Evolutionary conservation across 140 eudicot genomes (phyloP), one percentile per base, ranked within the genome.

Genomic region (Erigeron philadelphicus): DNA sequence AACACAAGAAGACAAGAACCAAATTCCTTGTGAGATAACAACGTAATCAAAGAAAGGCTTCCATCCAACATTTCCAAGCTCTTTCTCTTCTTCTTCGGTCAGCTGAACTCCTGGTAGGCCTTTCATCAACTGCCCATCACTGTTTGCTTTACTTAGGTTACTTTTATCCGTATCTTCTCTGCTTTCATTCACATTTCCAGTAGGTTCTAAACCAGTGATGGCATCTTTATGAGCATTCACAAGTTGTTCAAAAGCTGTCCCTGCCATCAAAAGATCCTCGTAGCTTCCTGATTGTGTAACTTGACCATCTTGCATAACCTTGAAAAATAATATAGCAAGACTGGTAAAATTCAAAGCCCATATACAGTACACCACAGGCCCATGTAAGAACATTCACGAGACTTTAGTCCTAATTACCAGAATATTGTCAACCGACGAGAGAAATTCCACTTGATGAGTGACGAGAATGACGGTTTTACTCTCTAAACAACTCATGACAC

Each of bases 1-100:
- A 12, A 79, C 56, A 65, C 64, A 63, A 0, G 31, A 74, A 59
- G 41, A 61, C 48, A 78, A 58, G 31, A n/a, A 72, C 38, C 42
- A 16, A 11, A 55, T 60, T 58, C 95, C 90, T 62, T 90, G 76
- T 9, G 95, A 83, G 62, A 87, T 67, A 60, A 53, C 18, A 10
- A 87, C 13, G 68, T 90, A 90, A 74, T 90, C 90, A 23, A 75
- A 15, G 70, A 83, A 85, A n/a, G 88, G 77, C 76, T 78, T 87
- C 92, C 92, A 83, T 59, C 90, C 95, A 68, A 79, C 82, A 58
- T 78, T 70, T 9, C 93, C 95, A 13, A 70, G 45, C 73, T 74
- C 97, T 62, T 67, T 87, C 71, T 90, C 90, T 68, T 90, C 97
- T 61, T 87, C 93, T 76, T 83, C 83, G 4, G 95, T 90, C 75